Evolutionary conservation across 2,329 filamentous ascomycete species (phyloP), one percentile per base, ranked within the genome.

Genomic region (Triangularia setosa): DNA sequence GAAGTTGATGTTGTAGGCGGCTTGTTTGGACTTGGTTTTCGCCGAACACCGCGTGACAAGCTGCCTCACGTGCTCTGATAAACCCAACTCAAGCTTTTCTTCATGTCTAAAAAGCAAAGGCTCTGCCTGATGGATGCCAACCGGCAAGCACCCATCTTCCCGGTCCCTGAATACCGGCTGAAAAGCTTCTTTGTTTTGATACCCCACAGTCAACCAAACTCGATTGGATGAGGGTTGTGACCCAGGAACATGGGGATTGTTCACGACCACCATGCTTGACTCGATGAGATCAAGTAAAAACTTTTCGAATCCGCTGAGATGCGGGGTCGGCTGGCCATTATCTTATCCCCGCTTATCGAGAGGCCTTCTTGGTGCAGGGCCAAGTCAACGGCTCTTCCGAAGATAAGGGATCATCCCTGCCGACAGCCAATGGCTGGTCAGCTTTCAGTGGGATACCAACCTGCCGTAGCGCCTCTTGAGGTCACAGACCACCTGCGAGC

Each of bases 221-320:
- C 33, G n/a, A 40, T 40, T 40, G 33, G 33, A 40, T 40, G 33
- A 40, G 33, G 33, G 16, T 40, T 40, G 33, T n/a, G 33, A 14
- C 33, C 33, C n/a, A 14, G 3, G 33, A n/a, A 40, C 12, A 40
- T 40, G 33, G 33, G 33, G 33, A 33, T 40, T 40, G 33, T 35
- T 14, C 30, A 35, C 30, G 12, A 35, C 30, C 1, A 11, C 33
- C 33, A 40, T 40, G 33, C 33, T 58, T 80, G 78, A 80, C 78
- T 80, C 78, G 78, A 80, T 79, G 73, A 71, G 73, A 79, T 80
- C 75, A 76, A 79, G 78, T 80, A 80, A 80, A 80, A 64, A 52
- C 61, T 67, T 63, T 61, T 58, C 16, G 57, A 53, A 48, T 48
- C n/a, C 40, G 5, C 40, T 21, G n/a, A 48, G 40, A 48, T 48